A percentile compares a stretch with the other conserved stretches of the same genome.
phyloP scores from a whole-genome alignment of 192 early-diverging fungal genomes.

The Gaertneriomyces sp. region DNA sequence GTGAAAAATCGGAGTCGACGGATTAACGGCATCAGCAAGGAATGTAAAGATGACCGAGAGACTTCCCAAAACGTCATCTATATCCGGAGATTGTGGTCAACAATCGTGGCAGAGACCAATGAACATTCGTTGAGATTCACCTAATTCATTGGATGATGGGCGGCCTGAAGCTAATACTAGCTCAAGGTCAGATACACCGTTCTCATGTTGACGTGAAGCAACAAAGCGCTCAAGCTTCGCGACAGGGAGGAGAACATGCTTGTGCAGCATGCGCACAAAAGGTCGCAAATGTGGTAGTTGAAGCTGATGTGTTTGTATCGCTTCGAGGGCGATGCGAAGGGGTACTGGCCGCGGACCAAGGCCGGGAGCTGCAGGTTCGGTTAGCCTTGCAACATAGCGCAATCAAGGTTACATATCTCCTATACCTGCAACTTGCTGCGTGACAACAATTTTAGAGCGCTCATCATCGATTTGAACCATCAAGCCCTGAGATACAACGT shows the following conservation, averaged over 20 bases:
- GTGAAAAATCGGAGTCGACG: neutral
- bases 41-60: neutral
- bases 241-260: conserved; percentile 13
- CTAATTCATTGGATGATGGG: too few relatives aligned
- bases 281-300: conserved; percentile 8
- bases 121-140: too few relatives aligned
- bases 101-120: too few relatives aligned
- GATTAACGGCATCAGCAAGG: too few relatives aligned
- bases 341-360: conserved; percentile 16
- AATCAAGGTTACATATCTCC: neutral
- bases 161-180: too few relatives aligned
- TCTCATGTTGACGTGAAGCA: too few relatives aligned
- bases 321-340: conserved; percentile 6
- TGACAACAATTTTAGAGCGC: conserved; percentile 1
- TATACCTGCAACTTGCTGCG: conserved; percentile 3
- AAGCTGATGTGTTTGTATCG: neutral
- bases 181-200: too few relatives aligned
- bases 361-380: conserved; percentile 11
- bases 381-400: neutral
- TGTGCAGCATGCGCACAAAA: conserved; percentile 16
- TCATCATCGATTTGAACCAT: conserved; percentile 2
- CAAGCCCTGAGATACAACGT: conserved; percentile 22
- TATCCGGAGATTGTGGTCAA: too few relatives aligned
- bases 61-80: neutral
- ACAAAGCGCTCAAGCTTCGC: too few relatives aligned